Evolutionary conservation across 2,329 filamentous ascomycete genomes (phyloP), one percentile per base, ranked within the genome.

Genomic region (Podosphaera aphanis): DNA sequence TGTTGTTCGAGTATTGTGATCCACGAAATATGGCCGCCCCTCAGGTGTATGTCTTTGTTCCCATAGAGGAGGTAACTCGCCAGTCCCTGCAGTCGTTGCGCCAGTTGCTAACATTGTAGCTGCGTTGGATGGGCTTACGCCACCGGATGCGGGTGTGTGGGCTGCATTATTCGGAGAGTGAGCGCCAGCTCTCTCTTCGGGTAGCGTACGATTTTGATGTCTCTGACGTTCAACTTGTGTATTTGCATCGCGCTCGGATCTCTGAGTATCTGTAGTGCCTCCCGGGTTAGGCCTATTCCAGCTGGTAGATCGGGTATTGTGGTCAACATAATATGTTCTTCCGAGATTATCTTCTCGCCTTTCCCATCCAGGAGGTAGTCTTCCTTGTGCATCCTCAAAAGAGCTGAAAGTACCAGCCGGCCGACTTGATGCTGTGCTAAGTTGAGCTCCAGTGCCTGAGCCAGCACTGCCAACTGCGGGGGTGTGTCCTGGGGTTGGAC

Each of bases 1-100:
- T 0, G 90, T 98, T 1, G 90, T 95, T 52, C 90, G 76, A 8
- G 90, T 95, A 61, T 95, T 98, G 64, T 98, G 90, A 60, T 98
- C 90, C 43, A 98, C 90, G 62, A 94, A 98, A 64, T 98, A 98
- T 7, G 88, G 73, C 44, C 90, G 76, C 23, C 88, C 86, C 67
- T 98, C 90, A 0, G 90, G 88, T 0, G 90, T 98, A 63, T 83
- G 86, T 55, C 90, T 73, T 62, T 94, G 85, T 63, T 98, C 90
- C 90, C 90, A 98, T 23, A 88, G 83, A 18, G 88, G 79, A 35
- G 90, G 90, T 49, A 98, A 75, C 63, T 98, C 90, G 50, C 90
- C 90, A 48, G 84, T 88, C 38, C 90, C 90, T 45, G 88, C 83
- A 53, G 83, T 94, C 16, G 90, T 98, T 45, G 83, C 85, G 50